Evolutionary conservation across 2,329 filamentous ascomycete species (phyloP), one percentile per base, ranked within the genome.

Genomic region (Cercospora canescens): DNA sequence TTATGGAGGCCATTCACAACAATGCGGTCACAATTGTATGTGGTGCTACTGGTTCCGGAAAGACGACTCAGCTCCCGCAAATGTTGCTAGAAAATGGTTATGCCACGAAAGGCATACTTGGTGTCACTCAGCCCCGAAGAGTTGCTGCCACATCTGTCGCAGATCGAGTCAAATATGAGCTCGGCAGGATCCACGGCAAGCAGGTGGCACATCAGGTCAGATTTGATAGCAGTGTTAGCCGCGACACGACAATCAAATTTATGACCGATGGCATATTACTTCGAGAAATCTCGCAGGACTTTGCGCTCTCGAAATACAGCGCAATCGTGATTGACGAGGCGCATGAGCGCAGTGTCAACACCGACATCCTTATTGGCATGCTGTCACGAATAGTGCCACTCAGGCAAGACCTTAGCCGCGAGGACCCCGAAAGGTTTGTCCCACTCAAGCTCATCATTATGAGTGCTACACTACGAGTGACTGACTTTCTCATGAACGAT

Each of bases 241-340:
- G 88, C 30, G 90, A 93, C 60, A 99, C 95, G 0, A 91, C 92
- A 6, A 88, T 99, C 77, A 99, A 99, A 78, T 99, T 98, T 81
- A 97, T 99, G 94, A 99, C 95, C 0, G 95, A 99, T 78, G 95
- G 95, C 85, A 93, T 99, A 30, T 83, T 99, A 66, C 85, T 99
- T 9, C 89, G 95, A 64, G 95, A 99, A 79, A 90, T 97, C 62
- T 89, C 92, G 0, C 89, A 95, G 70, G 95, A 99, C 76, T 93
- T 98, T 74, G 86, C 92, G 0, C 81, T 99, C 52, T 88, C 86
- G 58, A 96, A 96, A 73, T 99, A 99, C 78, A 97, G 94, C 0
- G 91, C 91, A 14, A 91, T 99, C 60, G 87, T 99, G 57, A 94
- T 99, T 67, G 95, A 99, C 74, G 95, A 99, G 79, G 95, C 95